These are phyloP conservation scores for Vinca major DNA, from an alignment of 305 asterid species.

Conservation along the genomic window DNA sequence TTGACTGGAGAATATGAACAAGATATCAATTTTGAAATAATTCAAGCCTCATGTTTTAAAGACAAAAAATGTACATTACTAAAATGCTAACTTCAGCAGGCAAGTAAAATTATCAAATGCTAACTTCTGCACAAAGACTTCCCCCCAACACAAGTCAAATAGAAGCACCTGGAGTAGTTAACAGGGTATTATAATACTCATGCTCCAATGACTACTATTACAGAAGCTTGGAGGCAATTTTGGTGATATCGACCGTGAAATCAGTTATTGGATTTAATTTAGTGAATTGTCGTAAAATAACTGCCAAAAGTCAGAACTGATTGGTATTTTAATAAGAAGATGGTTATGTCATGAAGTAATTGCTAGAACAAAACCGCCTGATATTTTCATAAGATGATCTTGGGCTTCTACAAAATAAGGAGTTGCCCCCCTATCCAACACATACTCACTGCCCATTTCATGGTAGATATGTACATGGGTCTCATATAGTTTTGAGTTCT, in stretches of 20 bases:
- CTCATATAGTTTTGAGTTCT: not conserved
- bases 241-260: not conserved
- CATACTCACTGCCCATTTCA: not conserved
- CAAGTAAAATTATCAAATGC: not conserved
- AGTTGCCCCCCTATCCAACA: not conserved
- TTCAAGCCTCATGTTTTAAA: not conserved
- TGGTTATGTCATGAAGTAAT: not conserved
- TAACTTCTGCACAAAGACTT: not conserved
- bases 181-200: not conserved
- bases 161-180: not conserved
- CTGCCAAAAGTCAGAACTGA: not conserved
- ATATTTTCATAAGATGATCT: not conserved
- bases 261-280: not conserved
- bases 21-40: not conserved
- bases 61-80: not conserved
- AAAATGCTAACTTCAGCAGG: not conserved
- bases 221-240: not conserved
- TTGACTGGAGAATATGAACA: slow-evolving; percentile 42
- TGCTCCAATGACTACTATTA: not conserved
- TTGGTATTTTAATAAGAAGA: not conserved
- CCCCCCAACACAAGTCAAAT: not conserved
- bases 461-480: not conserved
- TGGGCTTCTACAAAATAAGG: not conserved
- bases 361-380: not conserved
- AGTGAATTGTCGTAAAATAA: not conserved